Evolutionary conservation across 2,329 filamentous ascomycete genomes (phyloP).

Genomic region (Magnaporthiopsis rhizophila): DNA sequence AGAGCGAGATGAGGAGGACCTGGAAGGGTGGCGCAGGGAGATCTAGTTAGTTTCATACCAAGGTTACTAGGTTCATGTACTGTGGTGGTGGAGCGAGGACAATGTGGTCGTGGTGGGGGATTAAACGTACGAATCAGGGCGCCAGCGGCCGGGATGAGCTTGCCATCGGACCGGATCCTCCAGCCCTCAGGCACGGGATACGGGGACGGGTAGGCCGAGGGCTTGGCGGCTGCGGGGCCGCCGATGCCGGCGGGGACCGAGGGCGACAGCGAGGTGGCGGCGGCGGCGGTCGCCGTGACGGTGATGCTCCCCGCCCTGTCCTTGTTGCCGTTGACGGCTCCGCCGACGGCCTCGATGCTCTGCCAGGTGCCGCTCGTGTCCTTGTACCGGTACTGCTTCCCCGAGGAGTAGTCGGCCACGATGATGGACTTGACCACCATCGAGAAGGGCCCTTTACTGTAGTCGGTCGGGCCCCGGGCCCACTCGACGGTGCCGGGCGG

Average conservation of each 20-base stretch:
- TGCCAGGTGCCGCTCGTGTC: conserved; percentile 71
- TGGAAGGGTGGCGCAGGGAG: conserved; percentile 11
- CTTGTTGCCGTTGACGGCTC: conserved; percentile 62
- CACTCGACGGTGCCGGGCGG: conserved; percentile 76
- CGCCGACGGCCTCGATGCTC: conserved; percentile 75
- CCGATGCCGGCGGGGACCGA: conserved; percentile 64
- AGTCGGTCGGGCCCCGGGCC: conserved; percentile 82
- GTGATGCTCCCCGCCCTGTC: conserved; percentile 42
- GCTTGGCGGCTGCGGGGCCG: conserved; percentile 39
- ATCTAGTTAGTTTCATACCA: not conserved
- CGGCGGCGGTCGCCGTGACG: conserved; percentile 50
- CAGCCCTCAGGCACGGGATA: conserved; percentile 65
- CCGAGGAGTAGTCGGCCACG: conserved; percentile 89
- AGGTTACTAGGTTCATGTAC: no score
- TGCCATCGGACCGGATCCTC: conserved; percentile 70
- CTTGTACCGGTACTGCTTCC: conserved; percentile 73
- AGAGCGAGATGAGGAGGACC: conserved; percentile 34
- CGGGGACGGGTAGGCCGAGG: conserved; percentile 42
- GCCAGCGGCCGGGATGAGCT: conserved; percentile 57
- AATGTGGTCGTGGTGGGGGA: not conserved
- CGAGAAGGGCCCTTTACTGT: conserved; percentile 70
- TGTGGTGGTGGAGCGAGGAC: not conserved
- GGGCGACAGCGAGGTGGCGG: conserved; percentile 54
- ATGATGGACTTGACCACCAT: conserved; percentile 74
- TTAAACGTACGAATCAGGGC: not conserved